These are phyloP conservation scores for Euphrasia confusa DNA, from an alignment of 257 asterid genomes.

Conservation along the genomic window DNA sequence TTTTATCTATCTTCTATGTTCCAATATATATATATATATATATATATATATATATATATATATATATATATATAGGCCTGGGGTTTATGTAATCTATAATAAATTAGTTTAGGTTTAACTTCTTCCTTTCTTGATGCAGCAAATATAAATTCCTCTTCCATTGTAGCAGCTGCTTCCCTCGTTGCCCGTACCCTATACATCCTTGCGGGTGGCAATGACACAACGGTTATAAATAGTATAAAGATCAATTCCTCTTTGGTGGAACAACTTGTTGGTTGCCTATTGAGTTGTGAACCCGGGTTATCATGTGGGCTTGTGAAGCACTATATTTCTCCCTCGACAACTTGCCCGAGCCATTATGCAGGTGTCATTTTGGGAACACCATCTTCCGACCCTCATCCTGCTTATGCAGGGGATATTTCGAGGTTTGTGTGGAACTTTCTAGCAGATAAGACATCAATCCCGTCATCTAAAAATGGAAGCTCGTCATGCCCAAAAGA, in stretches of 20 bases:
- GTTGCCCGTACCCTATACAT: constrained; percentile 82
- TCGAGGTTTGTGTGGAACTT: constrained; percentile 91
- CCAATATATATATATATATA: neutral
- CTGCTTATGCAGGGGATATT: constrained; percentile 60
- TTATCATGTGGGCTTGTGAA: constrained; percentile 70
- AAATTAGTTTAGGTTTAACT: neutral
- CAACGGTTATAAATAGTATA: constrained; percentile 41
- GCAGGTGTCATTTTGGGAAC: constrained; percentile 80
- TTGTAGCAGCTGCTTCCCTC: constrained; percentile 85
- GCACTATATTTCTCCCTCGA: constrained; percentile 67
- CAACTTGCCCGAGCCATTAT: constrained; percentile 77
- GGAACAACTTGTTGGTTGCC: constrained; percentile 75
- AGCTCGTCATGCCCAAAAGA: constrained; percentile 60
- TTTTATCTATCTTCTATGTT: constrained; percentile 19
- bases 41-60: neutral
- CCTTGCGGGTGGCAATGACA: constrained; percentile 61
- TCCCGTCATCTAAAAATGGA: constrained; percentile 36
- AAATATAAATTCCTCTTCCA: constrained; percentile 73
- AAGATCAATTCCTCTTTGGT: constrained; percentile 65
- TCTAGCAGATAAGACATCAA: constrained; percentile 76
- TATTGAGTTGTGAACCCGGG: constrained; percentile 80
- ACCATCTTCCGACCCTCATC: constrained; percentile 66
- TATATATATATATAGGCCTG: neutral
- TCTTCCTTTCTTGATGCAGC: constrained; percentile 58
- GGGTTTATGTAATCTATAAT: too few relatives aligned